These are phyloP conservation scores for Notholithocarpus densiflorus DNA, from an alignment of 306 rosid genomes.

Conservation along the genomic window DNA sequence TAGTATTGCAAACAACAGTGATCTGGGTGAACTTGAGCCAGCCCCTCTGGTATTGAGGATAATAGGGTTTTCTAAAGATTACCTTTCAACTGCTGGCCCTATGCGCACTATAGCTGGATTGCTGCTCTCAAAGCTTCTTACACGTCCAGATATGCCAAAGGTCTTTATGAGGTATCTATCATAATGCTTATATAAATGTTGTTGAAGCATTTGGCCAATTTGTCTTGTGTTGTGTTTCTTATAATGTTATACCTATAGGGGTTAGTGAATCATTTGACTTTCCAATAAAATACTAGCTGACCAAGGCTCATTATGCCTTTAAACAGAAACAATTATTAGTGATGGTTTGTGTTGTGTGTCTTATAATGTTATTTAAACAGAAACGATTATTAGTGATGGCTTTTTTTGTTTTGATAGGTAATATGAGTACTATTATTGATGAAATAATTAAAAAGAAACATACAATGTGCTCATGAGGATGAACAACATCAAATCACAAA, in stretches of 20 bases:
- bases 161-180: conserved; percentile 63
- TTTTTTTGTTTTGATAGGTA: too few species aligned
- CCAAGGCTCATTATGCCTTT: background rate
- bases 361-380: background rate
- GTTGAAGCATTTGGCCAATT: background rate
- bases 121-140: conserved; percentile 77
- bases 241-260: background rate
- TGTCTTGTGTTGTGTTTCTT: conserved; percentile 1
- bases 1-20: conserved; percentile 54
- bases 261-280: background rate
- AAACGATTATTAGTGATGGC: background rate
- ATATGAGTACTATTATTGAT: too few species aligned
- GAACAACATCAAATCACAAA: too few species aligned
- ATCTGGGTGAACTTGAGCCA: conserved; percentile 50
- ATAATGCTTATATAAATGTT: conserved; percentile 7
- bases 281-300: background rate
- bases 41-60: conserved; percentile 83
- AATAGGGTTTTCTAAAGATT: conserved; percentile 76
- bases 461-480: too few species aligned
- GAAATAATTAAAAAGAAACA: too few species aligned
- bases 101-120: conserved; percentile 90
- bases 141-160: conserved; percentile 96
- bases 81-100: conserved; percentile 81
- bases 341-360: background rate
- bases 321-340: background rate